Conservation (phyloP, 1,139 yeast species). For the Kurtzmaniella quercitrusa region DNA sequence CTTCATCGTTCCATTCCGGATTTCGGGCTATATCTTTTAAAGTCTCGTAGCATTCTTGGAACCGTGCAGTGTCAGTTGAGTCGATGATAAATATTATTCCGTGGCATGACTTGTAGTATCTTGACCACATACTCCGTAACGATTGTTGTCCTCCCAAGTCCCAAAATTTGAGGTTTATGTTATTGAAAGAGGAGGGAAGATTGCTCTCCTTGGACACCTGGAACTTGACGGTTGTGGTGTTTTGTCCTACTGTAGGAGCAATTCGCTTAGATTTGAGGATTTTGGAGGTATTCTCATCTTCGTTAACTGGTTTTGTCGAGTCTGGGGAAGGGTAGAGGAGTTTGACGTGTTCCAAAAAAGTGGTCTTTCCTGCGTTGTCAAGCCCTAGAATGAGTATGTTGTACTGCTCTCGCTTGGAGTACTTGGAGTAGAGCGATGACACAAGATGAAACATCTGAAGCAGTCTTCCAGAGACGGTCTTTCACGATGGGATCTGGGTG, state of each 20-base stretch:
- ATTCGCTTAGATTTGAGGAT: slow-evolving; percentile 36
- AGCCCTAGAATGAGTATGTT: slow-evolving; percentile 77
- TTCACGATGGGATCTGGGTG: neutral
- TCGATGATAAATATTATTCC: slow-evolving; percentile 91
- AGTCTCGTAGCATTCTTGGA: slow-evolving; percentile 76
- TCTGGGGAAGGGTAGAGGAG: slow-evolving; percentile 33
- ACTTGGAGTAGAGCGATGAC: slow-evolving; percentile 43
- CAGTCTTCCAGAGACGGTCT: neutral
- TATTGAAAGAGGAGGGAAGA: slow-evolving; percentile 35
- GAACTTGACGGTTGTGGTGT: slow-evolving; percentile 46
- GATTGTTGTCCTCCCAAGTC: slow-evolving; percentile 94
- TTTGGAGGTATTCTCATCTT: slow-evolving; percentile 18
- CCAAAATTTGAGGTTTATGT: slow-evolving; percentile 75
- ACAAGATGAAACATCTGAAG: slow-evolving; percentile 42
- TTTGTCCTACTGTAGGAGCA: slow-evolving; percentile 57
- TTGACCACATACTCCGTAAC: slow-evolving; percentile 78
- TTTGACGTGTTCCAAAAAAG: slow-evolving; percentile 43
- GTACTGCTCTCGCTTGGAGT: slow-evolving; percentile 46
- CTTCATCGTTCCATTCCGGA: slow-evolving; percentile 44
- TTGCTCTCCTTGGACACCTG: slow-evolving; percentile 25
- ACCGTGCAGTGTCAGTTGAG: slow-evolving; percentile 76
- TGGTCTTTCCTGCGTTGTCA: slow-evolving; percentile 94
- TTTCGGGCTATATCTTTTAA: slow-evolving; percentile 44
- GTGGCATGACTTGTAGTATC: slow-evolving; percentile 81
- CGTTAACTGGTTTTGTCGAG: slow-evolving; percentile 10